Evolutionary conservation across 805 yeast species (phyloP), one percentile per base, ranked within the genome.

Genomic region (Ogataea saltuana): DNA sequence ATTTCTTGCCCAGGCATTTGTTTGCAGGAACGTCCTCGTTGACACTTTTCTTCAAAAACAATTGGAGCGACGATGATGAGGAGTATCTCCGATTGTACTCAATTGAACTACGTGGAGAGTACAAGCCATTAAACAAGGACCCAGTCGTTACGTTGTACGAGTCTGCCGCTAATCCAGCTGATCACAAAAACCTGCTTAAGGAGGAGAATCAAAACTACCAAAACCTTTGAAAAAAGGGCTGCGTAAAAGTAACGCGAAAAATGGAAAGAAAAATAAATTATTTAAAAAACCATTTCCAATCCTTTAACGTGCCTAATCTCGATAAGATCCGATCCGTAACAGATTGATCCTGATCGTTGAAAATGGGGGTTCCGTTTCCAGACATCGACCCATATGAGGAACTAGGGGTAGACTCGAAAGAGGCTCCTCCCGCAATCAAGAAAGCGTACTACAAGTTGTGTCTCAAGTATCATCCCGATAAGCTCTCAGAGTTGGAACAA

Each of bases 151-250:
- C 96, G 0, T 58, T 86, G 16, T 91, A 90, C 62, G 98, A 91
- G 64, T 78, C 89, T 42, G 95, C 96, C 0, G 93, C 97, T 3
- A 90, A 90, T 60, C 97, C 97, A 0, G 79, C 83, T 1, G 97
- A 90, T 60, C 97, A 91, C 62, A 80, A 74, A 51, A 72, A 64
- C 37, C 16, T 64, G 33, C 61, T 58, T 13, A 35, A 44, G 13
- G 48, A 53, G 18, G 60, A 59, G 36, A 51, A 48, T 28, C 37
- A 40, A 26, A 54, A 55, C 41, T 42, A 37, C 36, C 55, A 54
- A 30, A 46, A 36, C 12, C 33, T 44, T 8, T 49, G 35, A 43
- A 12, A 11, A 4, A 17, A 18, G 33, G n/a, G 9, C 18, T 22
- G n/a, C n/a, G n/a, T n/a, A n/a, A n/a, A 22, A 22, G 10, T 22